These are phyloP conservation scores for Agrocybe pediades DNA, from an alignment of 768 basidiomycete species.

Conservation along the genomic window DNA sequence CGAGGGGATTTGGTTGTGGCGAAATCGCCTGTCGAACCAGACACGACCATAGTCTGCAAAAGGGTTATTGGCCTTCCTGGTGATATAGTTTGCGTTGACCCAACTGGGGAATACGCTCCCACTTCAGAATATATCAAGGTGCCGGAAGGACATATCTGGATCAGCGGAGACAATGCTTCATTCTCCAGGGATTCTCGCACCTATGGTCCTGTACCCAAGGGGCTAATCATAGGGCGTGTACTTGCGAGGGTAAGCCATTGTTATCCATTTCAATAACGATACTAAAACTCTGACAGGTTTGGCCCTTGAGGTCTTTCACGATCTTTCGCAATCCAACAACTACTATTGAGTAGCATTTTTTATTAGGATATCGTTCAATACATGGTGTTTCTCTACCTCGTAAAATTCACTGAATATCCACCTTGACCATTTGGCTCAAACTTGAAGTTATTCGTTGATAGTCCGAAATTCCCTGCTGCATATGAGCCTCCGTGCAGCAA, in stretches of 20 bases:
- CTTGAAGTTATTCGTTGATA: conserved; percentile 97
- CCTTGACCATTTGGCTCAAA: conserved; percentile 92
- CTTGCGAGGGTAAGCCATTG: conserved; percentile 60
- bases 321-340: conserved; percentile 45
- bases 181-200: conserved; percentile 84
- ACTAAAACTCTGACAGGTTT: conserved; percentile 33
- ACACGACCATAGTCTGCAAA: conserved; percentile 72
- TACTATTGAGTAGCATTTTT: conserved; percentile 31
- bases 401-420: conserved; percentile 94
- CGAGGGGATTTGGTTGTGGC: conserved; percentile 82
- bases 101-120: conserved; percentile 64
- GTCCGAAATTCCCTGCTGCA: conserved; percentile 79
- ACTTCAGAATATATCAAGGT: conserved; percentile 75
- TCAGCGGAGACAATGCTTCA: conserved; percentile 85
- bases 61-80: conserved; percentile 89
- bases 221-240: conserved; percentile 70
- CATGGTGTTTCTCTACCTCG: conserved; percentile 34
- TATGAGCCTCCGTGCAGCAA: not conserved
- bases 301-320: conserved; percentile 39
- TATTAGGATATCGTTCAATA: not conserved
- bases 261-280: not conserved
- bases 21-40: conserved; percentile 69
- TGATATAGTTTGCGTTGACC: conserved; percentile 87
- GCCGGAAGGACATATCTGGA: conserved; percentile 89
- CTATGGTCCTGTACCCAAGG: conserved; percentile 92